Evolutionary conservation across 345 rosid genomes (phyloP).

Genomic region (Mercurialis annua): DNA sequence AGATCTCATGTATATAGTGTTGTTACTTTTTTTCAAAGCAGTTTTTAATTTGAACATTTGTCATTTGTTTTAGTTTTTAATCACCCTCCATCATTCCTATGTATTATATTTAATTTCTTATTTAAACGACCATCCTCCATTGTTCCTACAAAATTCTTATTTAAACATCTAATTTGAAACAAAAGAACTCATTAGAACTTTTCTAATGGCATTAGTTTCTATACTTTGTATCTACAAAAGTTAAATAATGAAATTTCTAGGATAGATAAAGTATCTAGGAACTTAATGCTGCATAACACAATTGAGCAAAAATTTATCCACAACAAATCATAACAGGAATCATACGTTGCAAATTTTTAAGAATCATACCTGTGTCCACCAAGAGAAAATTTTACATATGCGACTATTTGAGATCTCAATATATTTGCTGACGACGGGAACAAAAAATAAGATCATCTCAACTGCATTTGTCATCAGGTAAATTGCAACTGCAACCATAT

Average conservation of each 20-base stretch:
- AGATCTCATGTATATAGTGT: neutral
- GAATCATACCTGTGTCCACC: constrained; percentile 82
- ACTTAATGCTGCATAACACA: neutral
- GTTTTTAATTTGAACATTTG: too few species aligned
- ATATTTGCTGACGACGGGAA: constrained; percentile 75
- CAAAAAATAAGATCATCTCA: constrained; percentile 77
- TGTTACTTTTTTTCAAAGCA: neutral
- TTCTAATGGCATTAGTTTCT: neutral
- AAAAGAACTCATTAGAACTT: neutral
- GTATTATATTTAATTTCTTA: neutral
- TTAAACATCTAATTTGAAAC: neutral
- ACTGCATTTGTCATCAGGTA: constrained; percentile 66
- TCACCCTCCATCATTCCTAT: neutral
- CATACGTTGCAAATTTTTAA: neutral
- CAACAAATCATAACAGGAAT: neutral
- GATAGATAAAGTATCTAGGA: neutral
- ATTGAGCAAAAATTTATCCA: neutral
- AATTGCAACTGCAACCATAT: constrained; percentile 73
- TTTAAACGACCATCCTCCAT: neutral
- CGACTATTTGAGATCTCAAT: constrained; percentile 70
- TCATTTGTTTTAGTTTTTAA: neutral
- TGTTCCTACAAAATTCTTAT: neutral
- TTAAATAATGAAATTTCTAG: neutral
- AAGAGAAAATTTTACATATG: constrained; percentile 51
- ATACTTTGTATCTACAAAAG: neutral